Evolutionary conservation across 208 protist species (phyloP).

Genomic region (Crithidia thermophila): DNA sequence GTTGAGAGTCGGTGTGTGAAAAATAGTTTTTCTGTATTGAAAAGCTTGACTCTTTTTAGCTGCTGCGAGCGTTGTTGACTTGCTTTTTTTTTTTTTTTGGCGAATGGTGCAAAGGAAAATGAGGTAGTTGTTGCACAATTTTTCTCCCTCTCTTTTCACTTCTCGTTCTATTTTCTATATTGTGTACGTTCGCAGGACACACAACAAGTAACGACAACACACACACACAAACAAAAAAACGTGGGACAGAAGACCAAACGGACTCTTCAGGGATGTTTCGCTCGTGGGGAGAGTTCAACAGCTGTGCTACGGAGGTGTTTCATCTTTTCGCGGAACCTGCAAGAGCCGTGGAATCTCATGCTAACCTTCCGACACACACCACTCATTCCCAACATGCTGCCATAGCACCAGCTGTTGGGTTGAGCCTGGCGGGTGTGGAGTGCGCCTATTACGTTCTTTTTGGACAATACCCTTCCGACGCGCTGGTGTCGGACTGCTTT

Average conservation of each 20-base stretch:
- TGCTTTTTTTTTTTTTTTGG: not conserved
- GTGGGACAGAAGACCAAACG: not conserved
- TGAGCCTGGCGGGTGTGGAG: conserved; percentile 16
- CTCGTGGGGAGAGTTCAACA: conserved; percentile 48
- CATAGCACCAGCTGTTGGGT: not conserved
- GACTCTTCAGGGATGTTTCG: conserved; percentile 43
- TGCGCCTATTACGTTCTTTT: conserved; percentile 38
- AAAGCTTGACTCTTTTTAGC: too few relatives aligned
- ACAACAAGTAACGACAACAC: not conserved
- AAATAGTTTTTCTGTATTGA: not conserved
- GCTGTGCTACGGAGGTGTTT: conserved; percentile 52
- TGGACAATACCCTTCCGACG: conserved; percentile 22
- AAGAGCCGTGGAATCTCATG: not conserved
- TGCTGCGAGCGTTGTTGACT: too few relatives aligned
- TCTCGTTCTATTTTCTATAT: too few relatives aligned
- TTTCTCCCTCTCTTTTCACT: too few relatives aligned
- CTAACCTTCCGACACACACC: not conserved
- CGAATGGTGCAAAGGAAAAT: not conserved
- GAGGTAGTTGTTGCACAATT: too few relatives aligned
- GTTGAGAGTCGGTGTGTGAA: too few relatives aligned
- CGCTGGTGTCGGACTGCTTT: conserved; percentile 22
- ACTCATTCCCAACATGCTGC: not conserved
- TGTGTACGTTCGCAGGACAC: too few relatives aligned
- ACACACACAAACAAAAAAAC: conserved; percentile 2
- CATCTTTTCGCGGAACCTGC: conserved; percentile 29